Evolutionary conservation across 2,329 filamentous ascomycete genomes (phyloP).

Genomic region (Trichophyton simii): DNA sequence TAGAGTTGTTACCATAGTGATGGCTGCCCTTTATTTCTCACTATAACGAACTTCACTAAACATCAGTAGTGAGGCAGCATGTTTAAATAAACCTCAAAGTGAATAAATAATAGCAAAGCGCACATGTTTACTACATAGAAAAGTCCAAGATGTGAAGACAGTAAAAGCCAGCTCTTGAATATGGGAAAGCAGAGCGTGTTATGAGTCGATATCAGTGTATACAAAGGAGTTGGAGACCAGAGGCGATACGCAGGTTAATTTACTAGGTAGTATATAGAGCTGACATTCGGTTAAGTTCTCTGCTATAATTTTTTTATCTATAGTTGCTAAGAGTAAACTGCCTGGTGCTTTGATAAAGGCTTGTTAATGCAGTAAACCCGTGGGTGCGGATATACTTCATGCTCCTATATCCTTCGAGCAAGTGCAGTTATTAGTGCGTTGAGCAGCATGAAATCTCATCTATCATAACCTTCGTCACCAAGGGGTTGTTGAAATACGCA

Average conservation of each 20-base stretch:
- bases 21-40: background rate
- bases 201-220: no score
- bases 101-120: background rate
- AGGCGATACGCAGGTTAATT: no score
- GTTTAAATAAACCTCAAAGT: background rate
- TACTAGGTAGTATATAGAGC: no score
- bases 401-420: background rate
- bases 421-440: background rate
- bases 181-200: no score
- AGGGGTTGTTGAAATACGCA: background rate
- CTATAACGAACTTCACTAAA: background rate
- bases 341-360: no score
- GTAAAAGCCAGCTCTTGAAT: no score
- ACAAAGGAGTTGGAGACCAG: no score
- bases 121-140: no score
- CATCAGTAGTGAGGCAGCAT: background rate
- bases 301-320: no score
- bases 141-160: no score
- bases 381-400: background rate
- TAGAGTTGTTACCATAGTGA: background rate
- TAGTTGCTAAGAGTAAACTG: no score
- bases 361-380: background rate
- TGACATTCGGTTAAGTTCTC: no score
- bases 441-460: conserved; percentile 4
- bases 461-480: conserved; percentile 6